Conservation (phyloP, 176 grass and related monocot species). For the Avena eriantha region DNA sequence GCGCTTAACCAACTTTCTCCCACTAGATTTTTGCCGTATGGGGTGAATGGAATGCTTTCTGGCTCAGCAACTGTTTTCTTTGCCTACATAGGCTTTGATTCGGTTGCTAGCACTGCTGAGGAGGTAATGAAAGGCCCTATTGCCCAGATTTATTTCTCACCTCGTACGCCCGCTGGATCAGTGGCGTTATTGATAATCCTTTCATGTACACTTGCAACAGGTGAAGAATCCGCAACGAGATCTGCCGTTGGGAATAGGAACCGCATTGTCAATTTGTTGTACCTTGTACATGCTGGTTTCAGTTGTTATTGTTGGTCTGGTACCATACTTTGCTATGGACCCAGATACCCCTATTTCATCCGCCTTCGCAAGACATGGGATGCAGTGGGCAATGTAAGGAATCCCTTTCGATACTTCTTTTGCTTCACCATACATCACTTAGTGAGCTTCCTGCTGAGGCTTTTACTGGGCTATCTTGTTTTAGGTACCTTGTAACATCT, state of each 20-base stretch:
- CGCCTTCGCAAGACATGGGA: conserved; percentile 67
- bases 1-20: conserved; percentile 21
- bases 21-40: conserved; percentile 74
- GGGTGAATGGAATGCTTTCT: conserved; percentile 76
- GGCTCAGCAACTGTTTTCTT: conserved; percentile 87
- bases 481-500: conserved; percentile 77
- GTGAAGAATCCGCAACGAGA: conserved; percentile 84
- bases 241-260: conserved; percentile 74
- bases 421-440: conserved; percentile 19
- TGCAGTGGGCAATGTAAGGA: conserved; percentile 79
- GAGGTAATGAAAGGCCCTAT: conserved; percentile 52
- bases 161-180: not conserved
- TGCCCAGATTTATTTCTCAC: not conserved
- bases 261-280: conserved; percentile 63
- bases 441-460: conserved; percentile 23
- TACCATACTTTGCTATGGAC: conserved; percentile 90
- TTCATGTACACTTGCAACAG: conserved; percentile 40
- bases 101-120: conserved; percentile 83
- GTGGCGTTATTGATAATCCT: conserved; percentile 19
- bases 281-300: conserved; percentile 87
- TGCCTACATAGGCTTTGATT: conserved; percentile 86
- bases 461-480: not conserved
- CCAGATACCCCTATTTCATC: conserved; percentile 85
- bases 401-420: not conserved
- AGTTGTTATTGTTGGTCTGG: conserved; percentile 76